phyloP scores from a whole-genome alignment of 2,329 filamentous ascomycete species.

The Bimuria novae-zelandiae region DNA sequence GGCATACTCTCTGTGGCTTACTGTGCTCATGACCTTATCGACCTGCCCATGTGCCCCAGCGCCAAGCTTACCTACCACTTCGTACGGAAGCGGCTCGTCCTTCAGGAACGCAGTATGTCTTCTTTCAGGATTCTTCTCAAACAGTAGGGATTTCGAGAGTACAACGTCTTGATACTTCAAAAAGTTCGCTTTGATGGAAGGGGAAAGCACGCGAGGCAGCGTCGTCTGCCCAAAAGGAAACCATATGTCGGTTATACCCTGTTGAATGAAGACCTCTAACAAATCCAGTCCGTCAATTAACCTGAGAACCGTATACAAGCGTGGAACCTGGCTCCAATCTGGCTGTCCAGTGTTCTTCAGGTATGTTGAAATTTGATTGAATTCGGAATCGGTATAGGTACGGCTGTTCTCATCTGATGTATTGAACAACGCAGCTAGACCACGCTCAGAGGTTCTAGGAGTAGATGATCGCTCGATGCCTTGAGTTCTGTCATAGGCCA shows the following conservation, averaged over 20 bases:
- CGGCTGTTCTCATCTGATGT: not conserved
- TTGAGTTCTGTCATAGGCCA: too few relatives aligned
- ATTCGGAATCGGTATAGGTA: constrained; percentile 8
- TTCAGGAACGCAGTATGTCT: constrained; percentile 7
- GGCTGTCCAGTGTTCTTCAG: constrained; percentile 10
- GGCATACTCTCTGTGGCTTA: constrained; percentile 1
- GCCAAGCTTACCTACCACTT: constrained; percentile 10
- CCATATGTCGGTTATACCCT: constrained; percentile 6
- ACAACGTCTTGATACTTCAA: constrained; percentile 9
- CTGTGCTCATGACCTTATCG: constrained; percentile 10
- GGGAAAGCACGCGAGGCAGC: constrained; percentile 12
- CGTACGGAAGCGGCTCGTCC: constrained; percentile 9
- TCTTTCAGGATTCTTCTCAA: constrained; percentile 10
- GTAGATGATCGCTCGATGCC: not conserved
- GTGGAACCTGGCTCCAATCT: constrained; percentile 19
- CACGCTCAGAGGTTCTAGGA: not conserved
- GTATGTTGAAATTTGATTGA: constrained; percentile 10
- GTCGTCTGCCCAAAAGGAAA: constrained; percentile 18
- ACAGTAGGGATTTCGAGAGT: constrained; percentile 12
- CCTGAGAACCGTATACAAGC: constrained; percentile 21
- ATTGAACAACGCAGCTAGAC: constrained; percentile 2
- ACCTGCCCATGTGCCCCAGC: constrained; percentile 9
- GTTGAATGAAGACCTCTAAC: constrained; percentile 16
- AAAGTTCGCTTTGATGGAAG: constrained; percentile 5
- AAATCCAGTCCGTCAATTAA: constrained; percentile 14